phyloP scores from a whole-genome alignment of 2,329 filamentous ascomycete genomes.

The Anisogramma anomala region DNA sequence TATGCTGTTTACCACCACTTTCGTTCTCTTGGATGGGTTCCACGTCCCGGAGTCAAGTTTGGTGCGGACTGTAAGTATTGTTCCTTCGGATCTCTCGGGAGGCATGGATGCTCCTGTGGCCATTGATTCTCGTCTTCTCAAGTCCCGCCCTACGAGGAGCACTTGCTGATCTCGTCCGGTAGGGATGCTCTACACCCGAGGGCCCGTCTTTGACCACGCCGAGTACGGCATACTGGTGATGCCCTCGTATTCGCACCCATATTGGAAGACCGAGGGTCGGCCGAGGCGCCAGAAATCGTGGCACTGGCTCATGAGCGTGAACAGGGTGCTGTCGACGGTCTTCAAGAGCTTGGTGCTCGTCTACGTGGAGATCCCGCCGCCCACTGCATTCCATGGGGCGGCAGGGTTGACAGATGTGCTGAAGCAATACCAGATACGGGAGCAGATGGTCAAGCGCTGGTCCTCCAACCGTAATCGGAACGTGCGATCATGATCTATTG shows the following conservation, averaged over 20 bases:
- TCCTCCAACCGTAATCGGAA: conserved; percentile 22
- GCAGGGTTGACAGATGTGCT: conserved; percentile 46
- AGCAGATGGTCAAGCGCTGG: conserved; percentile 22
- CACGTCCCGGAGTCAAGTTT: conserved; percentile 87
- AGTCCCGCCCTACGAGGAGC: not conserved
- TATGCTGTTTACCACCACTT: conserved; percentile 95
- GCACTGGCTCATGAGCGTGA: conserved; percentile 81
- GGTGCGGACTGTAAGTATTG: conserved; percentile 56
- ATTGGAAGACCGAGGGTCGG: conserved; percentile 54
- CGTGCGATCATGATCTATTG: too few species aligned
- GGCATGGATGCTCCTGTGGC: not conserved
- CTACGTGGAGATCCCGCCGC: conserved; percentile 82
- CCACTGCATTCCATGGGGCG: conserved; percentile 35
- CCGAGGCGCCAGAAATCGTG: conserved; percentile 44
- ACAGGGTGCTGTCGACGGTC: conserved; percentile 80
- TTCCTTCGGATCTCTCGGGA: too few species aligned
- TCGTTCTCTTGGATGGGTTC: conserved; percentile 87
- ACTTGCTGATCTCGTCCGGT: not conserved
- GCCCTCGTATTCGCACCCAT: conserved; percentile 64
- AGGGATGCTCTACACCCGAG: conserved; percentile 78
- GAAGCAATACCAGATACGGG: conserved; percentile 21
- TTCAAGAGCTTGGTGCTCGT: conserved; percentile 80
- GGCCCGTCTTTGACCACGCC: conserved; percentile 88
- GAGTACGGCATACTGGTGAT: conserved; percentile 82
- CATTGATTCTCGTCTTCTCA: not conserved